Evolutionary conservation across 2,329 filamentous ascomycete genomes (phyloP), one percentile per base, ranked within the genome.

Genomic region (Cyphellophora europaea): DNA sequence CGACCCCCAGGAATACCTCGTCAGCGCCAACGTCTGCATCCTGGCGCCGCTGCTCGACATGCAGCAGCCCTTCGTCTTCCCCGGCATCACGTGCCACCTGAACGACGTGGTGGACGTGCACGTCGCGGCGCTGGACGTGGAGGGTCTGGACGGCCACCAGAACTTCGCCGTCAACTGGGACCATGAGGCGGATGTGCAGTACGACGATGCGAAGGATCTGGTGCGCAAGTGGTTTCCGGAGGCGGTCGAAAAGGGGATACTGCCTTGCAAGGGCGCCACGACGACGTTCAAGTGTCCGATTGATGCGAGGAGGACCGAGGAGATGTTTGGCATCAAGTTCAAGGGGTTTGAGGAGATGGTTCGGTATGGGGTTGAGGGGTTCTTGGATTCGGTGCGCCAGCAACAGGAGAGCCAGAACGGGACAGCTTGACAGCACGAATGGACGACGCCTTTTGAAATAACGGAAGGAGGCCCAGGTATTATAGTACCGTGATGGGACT

Each of bases 181-280:
- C 16, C 30, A 32, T 4, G 35, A 38, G 5, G 33, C 29, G 8
- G 33, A 27, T n/a, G 15, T 39, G 16, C 21, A 36, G n/a, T 66
- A 61, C 62, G 57, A 59, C 29, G 58, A 62, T 15, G 52, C 56
- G 1, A 55, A 57, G 4, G 62, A 65, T 27, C 54, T 58, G 13
- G 55, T 65, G 31, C 53, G 57, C 5, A 57, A 66, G 35, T 52
- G 55, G 16, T 61, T 61, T 36, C 63, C 65, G 3, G 49, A 65
- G 25, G 44, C 62, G 33, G 42, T 47, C 38, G 41, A 51, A 19
- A 54, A 55, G 27, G 52, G 56, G 4, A 59, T 58, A 34, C 41
- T 68, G 30, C 65, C 65, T 53, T 57, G 36, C 47, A 53, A 32
- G 57, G 72, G 68, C 49, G 66, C 80, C 54, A 79, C 75, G 46